These are phyloP conservation scores for Candida methanosorbosa DNA, from an alignment of 805 yeast species.

Conservation along the genomic window DNA sequence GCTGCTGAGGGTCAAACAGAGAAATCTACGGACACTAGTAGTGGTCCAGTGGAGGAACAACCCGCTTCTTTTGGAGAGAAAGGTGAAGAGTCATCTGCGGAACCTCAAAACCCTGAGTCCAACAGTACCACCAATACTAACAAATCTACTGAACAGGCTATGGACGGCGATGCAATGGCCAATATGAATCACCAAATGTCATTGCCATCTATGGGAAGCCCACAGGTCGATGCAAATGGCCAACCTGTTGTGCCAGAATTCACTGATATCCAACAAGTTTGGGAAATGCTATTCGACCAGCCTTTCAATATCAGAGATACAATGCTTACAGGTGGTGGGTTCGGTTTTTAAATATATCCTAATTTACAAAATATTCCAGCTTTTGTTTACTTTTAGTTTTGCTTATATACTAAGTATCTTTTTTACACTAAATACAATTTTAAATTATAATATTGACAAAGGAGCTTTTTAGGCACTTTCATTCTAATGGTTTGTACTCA, in stretches of 20 bases:
- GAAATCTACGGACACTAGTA: no score
- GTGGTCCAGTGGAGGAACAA: no score
- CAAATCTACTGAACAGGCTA: background rate
- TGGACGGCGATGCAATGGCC: background rate
- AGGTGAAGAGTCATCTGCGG: no score
- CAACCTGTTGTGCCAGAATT: no score
- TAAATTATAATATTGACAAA: no score
- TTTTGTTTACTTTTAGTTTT: background rate
- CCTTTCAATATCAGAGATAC: conserved; percentile 10
- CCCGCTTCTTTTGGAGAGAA: no score
- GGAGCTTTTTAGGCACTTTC: background rate
- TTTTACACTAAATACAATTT: background rate
- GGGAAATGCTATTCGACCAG: conserved; percentile 13
- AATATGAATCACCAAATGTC: background rate
- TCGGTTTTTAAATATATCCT: background rate
- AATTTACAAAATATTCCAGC: background rate
- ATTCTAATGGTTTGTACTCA: conserved; percentile 6
- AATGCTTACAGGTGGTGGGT: conserved; percentile 11
- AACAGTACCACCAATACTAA: background rate
- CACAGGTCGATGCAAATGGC: no score
- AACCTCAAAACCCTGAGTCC: no score
- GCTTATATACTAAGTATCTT: background rate
- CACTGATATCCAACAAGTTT: conserved; percentile 8
- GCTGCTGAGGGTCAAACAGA: no score
- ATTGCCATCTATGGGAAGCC: background rate